A percentile compares a stretch with the other conserved stretches of the same genome.
Evolutionary conservation across 1,284 basidiomycete genomes (phyloP).

Genomic region (Heliocybe sulcata): DNA sequence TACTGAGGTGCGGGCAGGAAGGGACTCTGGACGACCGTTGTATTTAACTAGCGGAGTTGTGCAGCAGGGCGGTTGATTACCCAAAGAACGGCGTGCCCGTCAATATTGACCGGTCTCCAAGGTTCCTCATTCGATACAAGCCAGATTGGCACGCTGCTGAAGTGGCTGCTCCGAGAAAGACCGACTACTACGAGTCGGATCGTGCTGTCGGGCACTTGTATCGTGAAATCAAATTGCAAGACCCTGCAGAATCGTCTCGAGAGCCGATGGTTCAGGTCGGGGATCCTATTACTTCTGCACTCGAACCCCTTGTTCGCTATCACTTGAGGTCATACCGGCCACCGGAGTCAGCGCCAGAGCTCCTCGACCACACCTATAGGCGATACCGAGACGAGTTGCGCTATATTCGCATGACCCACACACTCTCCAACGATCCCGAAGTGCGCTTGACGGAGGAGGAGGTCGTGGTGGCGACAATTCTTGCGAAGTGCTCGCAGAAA

Average conservation of each 20-base stretch:
- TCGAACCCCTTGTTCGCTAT: conserved; percentile 30
- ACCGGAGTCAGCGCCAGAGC: neutral
- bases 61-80: conserved; percentile 67
- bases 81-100: conserved; percentile 66
- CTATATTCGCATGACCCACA: conserved; percentile 65
- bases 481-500: conserved; percentile 52
- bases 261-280: conserved; percentile 2
- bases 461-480: conserved; percentile 64
- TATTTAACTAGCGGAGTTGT: conserved; percentile 55
- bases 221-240: conserved; percentile 47
- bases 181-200: conserved; percentile 63
- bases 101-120: conserved; percentile 40
- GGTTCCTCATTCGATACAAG: conserved; percentile 50
- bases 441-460: conserved; percentile 62
- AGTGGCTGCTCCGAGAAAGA: conserved; percentile 43
- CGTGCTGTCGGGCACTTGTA: conserved; percentile 64
- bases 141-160: conserved; percentile 75
- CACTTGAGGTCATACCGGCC: neutral
- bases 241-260: conserved; percentile 22
- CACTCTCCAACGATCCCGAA: conserved; percentile 50
- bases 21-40: conserved; percentile 65
- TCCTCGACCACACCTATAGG: conserved; percentile 22
- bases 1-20: conserved; percentile 28
- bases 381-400: conserved; percentile 56
- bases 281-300: conserved; percentile 41